Conservation (phyloP, 108 stramenopile genomes). For the Skeletonema grethae region DNA sequence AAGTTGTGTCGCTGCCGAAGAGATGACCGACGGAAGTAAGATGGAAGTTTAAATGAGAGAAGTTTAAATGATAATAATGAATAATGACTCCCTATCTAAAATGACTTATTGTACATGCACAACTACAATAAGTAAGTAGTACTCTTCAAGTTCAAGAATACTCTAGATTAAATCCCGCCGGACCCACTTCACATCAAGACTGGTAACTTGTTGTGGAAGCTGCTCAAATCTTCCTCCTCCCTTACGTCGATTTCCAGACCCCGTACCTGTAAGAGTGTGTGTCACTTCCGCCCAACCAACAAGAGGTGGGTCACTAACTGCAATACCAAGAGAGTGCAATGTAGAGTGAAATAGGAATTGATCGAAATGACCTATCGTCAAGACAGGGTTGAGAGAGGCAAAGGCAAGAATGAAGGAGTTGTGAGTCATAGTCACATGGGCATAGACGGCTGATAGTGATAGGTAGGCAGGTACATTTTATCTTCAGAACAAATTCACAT, state of each 20-base stretch:
- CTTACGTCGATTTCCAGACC: slow-evolving; percentile 19
- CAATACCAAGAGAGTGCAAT: slow-evolving; percentile 17
- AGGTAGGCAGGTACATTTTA: no score
- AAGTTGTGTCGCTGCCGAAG: no score
- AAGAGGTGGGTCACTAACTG: slow-evolving; percentile 32
- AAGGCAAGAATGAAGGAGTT: neutral
- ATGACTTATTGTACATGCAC: no score
- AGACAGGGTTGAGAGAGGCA: neutral
- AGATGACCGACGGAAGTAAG: no score
- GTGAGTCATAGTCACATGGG: neutral
- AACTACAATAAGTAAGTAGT: no score
- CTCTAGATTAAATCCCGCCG: neutral
- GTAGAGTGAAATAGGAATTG: slow-evolving; percentile 44
- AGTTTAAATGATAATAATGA: no score
- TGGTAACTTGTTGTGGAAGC: slow-evolving; percentile 7
- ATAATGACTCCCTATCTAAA: no score
- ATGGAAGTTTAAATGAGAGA: no score
- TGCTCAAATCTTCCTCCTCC: slow-evolving; percentile 34
- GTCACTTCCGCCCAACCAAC: slow-evolving; percentile 42
- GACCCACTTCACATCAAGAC: slow-evolving; percentile 21
- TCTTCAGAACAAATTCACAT: no score
- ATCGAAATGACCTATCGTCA: slow-evolving; percentile 27
- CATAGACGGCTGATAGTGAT: neutral
- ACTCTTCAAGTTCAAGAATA: no score
- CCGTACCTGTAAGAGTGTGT: slow-evolving; percentile 31